Conservation (phyloP, 2,329 filamentous ascomycete genomes). For the Botrytis sinoallii region DNA sequence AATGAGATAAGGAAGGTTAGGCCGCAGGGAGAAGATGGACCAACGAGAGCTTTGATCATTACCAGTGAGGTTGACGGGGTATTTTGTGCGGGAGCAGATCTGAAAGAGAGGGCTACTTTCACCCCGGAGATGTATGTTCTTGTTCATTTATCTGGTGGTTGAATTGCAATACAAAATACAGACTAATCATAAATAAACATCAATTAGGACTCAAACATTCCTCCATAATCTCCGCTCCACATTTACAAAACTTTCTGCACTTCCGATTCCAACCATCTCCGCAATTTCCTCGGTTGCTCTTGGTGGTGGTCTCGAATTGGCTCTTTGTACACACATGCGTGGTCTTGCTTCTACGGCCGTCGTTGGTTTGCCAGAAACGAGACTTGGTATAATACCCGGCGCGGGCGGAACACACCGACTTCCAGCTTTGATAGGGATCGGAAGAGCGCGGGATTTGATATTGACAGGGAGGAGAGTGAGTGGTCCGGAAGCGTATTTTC, state of each 20-base stretch:
- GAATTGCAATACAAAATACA: too few relatives aligned
- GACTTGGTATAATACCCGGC: slow-evolving; percentile 90
- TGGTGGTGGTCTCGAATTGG: slow-evolving; percentile 90
- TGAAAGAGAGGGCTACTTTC: slow-evolving; percentile 83
- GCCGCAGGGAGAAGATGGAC: slow-evolving; percentile 46
- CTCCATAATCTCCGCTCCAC: slow-evolving; percentile 73
- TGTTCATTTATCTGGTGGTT: neutral
- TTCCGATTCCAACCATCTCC: slow-evolving; percentile 87
- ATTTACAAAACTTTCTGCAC: slow-evolving; percentile 66
- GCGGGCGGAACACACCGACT: slow-evolving; percentile 91
- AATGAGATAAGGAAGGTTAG: slow-evolving; percentile 52
- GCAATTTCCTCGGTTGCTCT: slow-evolving; percentile 83
- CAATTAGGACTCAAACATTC: slow-evolving; percentile 70
- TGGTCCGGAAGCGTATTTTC: slow-evolving; percentile 83
- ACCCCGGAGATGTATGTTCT: slow-evolving; percentile 65
- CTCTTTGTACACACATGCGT: slow-evolving; percentile 83
- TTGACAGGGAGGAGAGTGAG: slow-evolving; percentile 84
- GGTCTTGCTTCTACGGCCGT: slow-evolving; percentile 76
- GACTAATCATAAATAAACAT: neutral
- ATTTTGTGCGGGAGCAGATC: slow-evolving; percentile 92
- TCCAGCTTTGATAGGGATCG: slow-evolving; percentile 73
- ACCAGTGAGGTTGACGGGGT: slow-evolving; percentile 80
- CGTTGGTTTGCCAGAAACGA: slow-evolving; percentile 85
- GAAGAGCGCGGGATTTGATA: slow-evolving; percentile 83
- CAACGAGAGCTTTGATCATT: slow-evolving; percentile 77